Conservation (phyloP, 768 basidiomycete species). For the Boletus rex-veris region DNA sequence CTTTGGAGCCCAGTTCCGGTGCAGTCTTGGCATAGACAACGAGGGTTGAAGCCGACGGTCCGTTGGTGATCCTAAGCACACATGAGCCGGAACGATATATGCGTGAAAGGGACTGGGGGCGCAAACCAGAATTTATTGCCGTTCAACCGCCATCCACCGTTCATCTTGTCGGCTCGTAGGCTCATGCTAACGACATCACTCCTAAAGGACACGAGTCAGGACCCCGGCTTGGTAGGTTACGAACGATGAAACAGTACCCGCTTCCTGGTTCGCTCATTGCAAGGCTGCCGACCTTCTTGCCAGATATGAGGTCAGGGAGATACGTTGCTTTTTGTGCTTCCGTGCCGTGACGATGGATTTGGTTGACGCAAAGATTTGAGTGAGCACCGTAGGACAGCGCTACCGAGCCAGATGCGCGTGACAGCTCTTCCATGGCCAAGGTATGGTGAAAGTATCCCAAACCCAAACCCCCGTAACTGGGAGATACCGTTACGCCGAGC, state of each 20-base stretch:
- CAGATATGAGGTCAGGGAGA: constrained; percentile 74
- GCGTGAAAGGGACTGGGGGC: background rate
- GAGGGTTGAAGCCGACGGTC: constrained; percentile 84
- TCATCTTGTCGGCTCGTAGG: constrained; percentile 72
- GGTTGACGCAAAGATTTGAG: constrained; percentile 85
- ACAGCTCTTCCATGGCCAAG: constrained; percentile 93
- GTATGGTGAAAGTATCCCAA: constrained; percentile 86
- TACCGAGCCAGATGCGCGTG: constrained; percentile 86
- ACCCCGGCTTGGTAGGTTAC: background rate
- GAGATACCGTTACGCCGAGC: constrained; percentile 79
- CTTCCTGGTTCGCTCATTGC: constrained; percentile 94
- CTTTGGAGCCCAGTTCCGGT: constrained; percentile 74
- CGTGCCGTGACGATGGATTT: constrained; percentile 83
- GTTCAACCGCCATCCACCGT: constrained; percentile 75
- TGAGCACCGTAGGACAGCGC: constrained; percentile 92
- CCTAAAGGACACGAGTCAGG: constrained; percentile 12
- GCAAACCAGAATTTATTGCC: constrained; percentile 90
- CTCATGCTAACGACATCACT: constrained; percentile 97
- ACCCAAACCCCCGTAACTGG: constrained; percentile 77
- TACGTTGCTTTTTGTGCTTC: constrained; percentile 78
- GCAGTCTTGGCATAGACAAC: constrained; percentile 91
- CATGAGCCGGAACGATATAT: background rate
- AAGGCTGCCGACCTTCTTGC: constrained; percentile 81
- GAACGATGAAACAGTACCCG: constrained; percentile 38
- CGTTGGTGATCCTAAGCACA: constrained; percentile 85